Conservation (phyloP, 2,329 filamentous ascomycete species). For the Microcera coccophila region DNA sequence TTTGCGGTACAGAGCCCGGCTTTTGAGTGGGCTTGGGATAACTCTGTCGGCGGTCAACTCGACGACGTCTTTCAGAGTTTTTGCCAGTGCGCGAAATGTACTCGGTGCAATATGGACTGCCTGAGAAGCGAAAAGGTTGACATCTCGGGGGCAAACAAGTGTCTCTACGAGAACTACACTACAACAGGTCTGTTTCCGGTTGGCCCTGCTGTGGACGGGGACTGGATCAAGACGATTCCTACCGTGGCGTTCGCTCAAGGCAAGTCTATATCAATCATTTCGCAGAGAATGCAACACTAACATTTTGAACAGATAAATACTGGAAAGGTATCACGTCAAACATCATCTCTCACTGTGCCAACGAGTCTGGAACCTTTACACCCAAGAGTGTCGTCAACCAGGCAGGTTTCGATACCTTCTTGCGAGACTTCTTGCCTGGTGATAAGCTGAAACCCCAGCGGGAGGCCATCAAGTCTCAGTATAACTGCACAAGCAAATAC, state of each 20-base stretch:
- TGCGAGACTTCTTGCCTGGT: conserved; percentile 4
- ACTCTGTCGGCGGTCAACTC: conserved; percentile 6
- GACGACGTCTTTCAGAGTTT: conserved; percentile 10
- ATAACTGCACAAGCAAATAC: not conserved
- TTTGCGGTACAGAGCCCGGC: conserved; percentile 10
- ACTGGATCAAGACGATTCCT: conserved; percentile 10
- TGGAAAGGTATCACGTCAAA: not conserved
- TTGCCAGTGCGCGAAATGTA: conserved; percentile 1
- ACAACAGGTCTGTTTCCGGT: conserved; percentile 15
- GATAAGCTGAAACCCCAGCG: not conserved
- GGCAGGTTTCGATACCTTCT: not conserved
- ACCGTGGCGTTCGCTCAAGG: conserved; percentile 6
- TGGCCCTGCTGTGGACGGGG: conserved; percentile 12
- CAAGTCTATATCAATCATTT: too few relatives aligned
- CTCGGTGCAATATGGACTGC: conserved; percentile 9
- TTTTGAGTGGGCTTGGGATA: conserved; percentile 15
- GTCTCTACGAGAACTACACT: conserved; percentile 4
- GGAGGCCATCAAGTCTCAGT: conserved; percentile 1
- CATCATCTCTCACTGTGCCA: conserved; percentile 8
- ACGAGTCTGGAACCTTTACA: not conserved
- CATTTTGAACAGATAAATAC: not conserved
- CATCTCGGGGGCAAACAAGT: conserved; percentile 5
- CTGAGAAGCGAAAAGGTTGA: not conserved
- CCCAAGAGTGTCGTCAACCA: not conserved
- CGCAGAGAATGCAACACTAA: not conserved